These are phyloP conservation scores for Neofusicoccum cordaticola DNA, from an alignment of 2,329 filamentous ascomycete genomes.

Conservation along the genomic window DNA sequence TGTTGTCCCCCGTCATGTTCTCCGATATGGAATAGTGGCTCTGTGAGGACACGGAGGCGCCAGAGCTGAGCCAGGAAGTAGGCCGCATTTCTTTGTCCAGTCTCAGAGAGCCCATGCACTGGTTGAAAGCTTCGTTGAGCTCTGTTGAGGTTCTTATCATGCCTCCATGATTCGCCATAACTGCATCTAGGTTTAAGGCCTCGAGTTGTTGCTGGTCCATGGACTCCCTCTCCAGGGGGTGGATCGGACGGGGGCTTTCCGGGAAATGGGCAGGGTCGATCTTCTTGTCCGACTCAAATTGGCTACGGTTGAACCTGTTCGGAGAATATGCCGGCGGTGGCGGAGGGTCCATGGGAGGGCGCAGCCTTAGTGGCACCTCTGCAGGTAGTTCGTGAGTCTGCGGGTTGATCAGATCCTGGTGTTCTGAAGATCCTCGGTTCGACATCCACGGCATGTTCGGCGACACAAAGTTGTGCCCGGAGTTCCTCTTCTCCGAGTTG, in stretches of 20 bases:
- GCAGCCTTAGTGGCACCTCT: constrained; percentile 5
- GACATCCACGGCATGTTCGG: constrained; percentile 8
- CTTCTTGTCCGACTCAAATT: constrained; percentile 1
- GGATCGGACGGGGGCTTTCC: constrained; percentile 4
- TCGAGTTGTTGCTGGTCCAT: constrained; percentile 3
- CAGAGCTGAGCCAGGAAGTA: background rate
- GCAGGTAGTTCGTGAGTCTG: constrained; percentile 5
- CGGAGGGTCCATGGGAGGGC: constrained; percentile 4
- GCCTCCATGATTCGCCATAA: background rate
- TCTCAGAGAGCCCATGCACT: background rate
- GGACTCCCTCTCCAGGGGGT: constrained; percentile 11
- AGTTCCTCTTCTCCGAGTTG: constrained; percentile 8
- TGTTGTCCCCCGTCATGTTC: constrained; percentile 1
- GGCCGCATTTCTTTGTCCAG: background rate
- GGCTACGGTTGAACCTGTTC: background rate
- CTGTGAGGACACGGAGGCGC: background rate
- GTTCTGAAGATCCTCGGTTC: background rate
- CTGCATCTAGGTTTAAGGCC: background rate
- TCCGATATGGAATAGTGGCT: constrained; percentile 11
- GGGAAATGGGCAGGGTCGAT: constrained; percentile 5
- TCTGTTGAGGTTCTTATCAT: background rate
- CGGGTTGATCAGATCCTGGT: constrained; percentile 5
- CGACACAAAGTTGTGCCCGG: background rate
- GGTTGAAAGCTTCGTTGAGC: constrained; percentile 10
- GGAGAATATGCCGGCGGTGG: constrained; percentile 16